A percentile compares a stretch with the other conserved stretches of the same genome.
phyloP scores from a whole-genome alignment of 176 grass and related monocot species.

The Miscanthus lutarioriparius region DNA sequence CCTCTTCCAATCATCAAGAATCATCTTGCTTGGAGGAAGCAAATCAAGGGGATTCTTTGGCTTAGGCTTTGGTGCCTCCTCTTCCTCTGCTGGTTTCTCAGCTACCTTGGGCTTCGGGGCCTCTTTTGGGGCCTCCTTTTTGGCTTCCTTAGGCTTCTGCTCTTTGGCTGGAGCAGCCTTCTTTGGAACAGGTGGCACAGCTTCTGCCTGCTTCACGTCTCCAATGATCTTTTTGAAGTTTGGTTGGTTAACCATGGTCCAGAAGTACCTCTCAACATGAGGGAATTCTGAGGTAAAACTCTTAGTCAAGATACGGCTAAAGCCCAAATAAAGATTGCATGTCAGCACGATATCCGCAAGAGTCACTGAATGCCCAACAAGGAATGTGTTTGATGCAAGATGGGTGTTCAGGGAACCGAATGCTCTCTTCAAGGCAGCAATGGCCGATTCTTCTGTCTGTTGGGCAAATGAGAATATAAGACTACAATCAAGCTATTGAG shows the following conservation, averaged over 20 bases:
- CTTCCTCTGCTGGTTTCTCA: slow-evolving; percentile 54
- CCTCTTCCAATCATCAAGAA: slow-evolving; percentile 95
- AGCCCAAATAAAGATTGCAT: slow-evolving; percentile 70
- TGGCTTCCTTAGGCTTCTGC: slow-evolving; percentile 64
- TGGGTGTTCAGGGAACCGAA: slow-evolving; percentile 70
- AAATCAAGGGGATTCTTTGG: slow-evolving; percentile 82
- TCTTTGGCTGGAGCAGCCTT: slow-evolving; percentile 61
- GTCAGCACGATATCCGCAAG: slow-evolving; percentile 82
- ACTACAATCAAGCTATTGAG: not conserved
- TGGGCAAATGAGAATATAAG: slow-evolving; percentile 7
- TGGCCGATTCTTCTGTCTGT: slow-evolving; percentile 60
- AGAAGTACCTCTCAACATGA: slow-evolving; percentile 93
- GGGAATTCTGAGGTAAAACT: slow-evolving; percentile 70
- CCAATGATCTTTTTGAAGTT: slow-evolving; percentile 65
- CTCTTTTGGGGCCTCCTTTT: slow-evolving; percentile 66
- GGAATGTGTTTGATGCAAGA: slow-evolving; percentile 68
- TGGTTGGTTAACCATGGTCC: slow-evolving; percentile 84
- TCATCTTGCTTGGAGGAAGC: slow-evolving; percentile 87
- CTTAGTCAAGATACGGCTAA: slow-evolving; percentile 60
- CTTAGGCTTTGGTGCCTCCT: slow-evolving; percentile 79
- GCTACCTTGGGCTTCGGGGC: slow-evolving; percentile 50
- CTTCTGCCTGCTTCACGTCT: slow-evolving; percentile 67
- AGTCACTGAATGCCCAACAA: slow-evolving; percentile 72
- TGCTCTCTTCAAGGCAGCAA: slow-evolving; percentile 65
- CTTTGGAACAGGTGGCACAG: slow-evolving; percentile 55